Conservation (phyloP, 176 grass and related monocot species). For the Carex cristatella region DNA sequence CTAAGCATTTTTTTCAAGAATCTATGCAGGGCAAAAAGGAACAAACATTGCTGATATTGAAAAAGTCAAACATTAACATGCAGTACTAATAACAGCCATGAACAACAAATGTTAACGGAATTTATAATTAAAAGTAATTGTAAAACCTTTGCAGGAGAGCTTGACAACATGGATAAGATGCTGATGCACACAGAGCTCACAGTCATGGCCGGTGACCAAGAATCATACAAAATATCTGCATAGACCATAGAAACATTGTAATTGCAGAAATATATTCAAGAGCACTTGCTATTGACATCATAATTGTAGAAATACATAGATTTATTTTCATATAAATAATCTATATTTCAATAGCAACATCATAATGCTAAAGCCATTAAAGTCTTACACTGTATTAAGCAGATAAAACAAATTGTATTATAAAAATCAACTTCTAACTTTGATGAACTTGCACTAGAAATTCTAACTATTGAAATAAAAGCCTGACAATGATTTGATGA, state of each 20-base stretch:
- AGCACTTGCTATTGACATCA: neutral
- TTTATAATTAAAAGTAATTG: neutral
- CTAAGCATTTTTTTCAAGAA: constrained; percentile 3
- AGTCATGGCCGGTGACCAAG: constrained; percentile 87
- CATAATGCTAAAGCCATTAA: neutral
- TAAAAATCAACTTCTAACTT: neutral
- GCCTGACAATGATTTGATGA: neutral
- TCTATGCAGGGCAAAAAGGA: neutral
- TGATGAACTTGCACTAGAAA: neutral
- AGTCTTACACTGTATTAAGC: neutral
- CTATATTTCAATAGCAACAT: neutral
- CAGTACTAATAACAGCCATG: neutral
- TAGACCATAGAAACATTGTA: constrained; percentile 11
- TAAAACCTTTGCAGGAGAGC: constrained; percentile 70
- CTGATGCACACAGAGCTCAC: constrained; percentile 88
- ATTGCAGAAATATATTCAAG: neutral
- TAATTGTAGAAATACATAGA: neutral
- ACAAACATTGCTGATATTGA: neutral
- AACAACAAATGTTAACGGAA: neutral
- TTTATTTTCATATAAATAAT: neutral
- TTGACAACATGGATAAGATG: constrained; percentile 88
- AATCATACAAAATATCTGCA: constrained; percentile 91
- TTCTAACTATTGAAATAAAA: neutral
- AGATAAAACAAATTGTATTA: neutral
- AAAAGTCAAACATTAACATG: neutral